Percentiles rank a stretch among this genome's conserved stretches.
These are phyloP conservation scores for Pachyrhizus erosus DNA, from an alignment of 306 rosid genomes.

Conservation along the genomic window DNA sequence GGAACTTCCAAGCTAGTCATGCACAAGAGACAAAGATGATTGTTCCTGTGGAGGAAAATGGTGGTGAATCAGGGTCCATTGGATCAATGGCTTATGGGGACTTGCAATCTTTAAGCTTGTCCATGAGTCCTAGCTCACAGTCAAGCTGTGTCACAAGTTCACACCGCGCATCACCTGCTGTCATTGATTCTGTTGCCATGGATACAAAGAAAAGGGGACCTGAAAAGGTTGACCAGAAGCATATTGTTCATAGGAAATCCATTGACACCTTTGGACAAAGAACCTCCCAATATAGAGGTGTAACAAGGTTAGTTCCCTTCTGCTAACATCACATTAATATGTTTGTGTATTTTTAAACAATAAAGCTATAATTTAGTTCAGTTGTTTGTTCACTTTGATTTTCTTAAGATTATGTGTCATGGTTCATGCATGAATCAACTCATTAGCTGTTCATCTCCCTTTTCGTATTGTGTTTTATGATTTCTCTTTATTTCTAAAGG, in stretches of 20 bases:
- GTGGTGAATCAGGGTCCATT: slow-evolving; percentile 62
- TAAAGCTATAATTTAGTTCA: background rate
- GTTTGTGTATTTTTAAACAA: background rate
- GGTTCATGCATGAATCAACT: slow-evolving; percentile 18
- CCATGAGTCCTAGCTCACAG: slow-evolving; percentile 88
- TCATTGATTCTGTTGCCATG: slow-evolving; percentile 54
- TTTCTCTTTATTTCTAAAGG: slow-evolving; percentile 31
- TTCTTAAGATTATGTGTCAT: background rate
- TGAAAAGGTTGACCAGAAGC: slow-evolving; percentile 71
- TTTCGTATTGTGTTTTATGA: background rate
- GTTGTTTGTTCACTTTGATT: slow-evolving; percentile 4
- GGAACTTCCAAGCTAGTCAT: slow-evolving; percentile 48
- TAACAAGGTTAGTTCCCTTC: slow-evolving; percentile 69
- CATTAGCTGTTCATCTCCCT: background rate
- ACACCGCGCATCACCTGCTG: slow-evolving; percentile 57
- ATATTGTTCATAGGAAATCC: slow-evolving; percentile 85
- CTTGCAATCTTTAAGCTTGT: slow-evolving; percentile 73
- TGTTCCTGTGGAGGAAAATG: slow-evolving; percentile 60
- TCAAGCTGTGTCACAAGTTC: slow-evolving; percentile 79
- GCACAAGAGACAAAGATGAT: slow-evolving; percentile 55
- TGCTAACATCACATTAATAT: background rate
- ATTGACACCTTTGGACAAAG: slow-evolving; percentile 92
- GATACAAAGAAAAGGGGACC: slow-evolving; percentile 83
- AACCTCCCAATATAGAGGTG: slow-evolving; percentile 92
- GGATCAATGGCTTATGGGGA: slow-evolving; percentile 68